phyloP scores from a whole-genome alignment of 2,329 filamentous ascomycete genomes.

The Hypomyces perniciosus region DNA sequence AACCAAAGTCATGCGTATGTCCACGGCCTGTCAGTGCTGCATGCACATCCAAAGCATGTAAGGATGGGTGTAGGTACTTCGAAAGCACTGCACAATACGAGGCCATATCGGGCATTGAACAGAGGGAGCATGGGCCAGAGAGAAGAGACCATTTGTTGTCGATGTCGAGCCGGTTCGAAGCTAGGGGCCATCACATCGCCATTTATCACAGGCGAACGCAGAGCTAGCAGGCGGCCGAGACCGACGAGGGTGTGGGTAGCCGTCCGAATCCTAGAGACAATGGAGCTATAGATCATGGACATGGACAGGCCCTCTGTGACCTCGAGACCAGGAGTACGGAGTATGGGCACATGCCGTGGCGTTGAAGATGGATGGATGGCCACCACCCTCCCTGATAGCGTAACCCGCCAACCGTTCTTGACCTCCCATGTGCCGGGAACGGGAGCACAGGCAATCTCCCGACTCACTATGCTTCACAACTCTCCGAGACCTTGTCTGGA shows the following conservation, averaged over 20 bases:
- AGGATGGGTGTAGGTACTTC: not conserved
- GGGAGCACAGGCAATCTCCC: constrained; percentile 6
- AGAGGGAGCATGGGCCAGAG: not conserved
- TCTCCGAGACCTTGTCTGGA: not conserved
- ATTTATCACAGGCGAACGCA: not conserved
- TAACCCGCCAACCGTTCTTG: constrained; percentile 2
- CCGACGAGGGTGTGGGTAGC: constrained; percentile 10
- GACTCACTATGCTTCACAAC: not conserved
- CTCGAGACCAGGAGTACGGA: not conserved
- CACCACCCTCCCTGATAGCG: not conserved
- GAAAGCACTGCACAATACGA: not conserved
- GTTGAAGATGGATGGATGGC: not conserved
- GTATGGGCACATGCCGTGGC: constrained; percentile 1
- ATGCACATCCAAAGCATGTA: not conserved
- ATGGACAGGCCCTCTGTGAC: not conserved
- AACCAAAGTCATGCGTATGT: constrained; percentile 4
- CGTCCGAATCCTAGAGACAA: not conserved
- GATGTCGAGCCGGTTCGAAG: not conserved
- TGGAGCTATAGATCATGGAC: not conserved
- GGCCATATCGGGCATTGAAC: not conserved
- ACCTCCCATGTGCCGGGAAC: not conserved
- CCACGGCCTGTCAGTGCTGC: not conserved
- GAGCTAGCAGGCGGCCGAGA: constrained; percentile 5
- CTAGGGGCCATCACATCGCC: not conserved
- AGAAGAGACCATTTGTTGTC: constrained; percentile 4